Evolutionary conservation across 306 rosid species (phyloP), one percentile per base, ranked within the genome.

Genomic region (Cercis canadensis): DNA sequence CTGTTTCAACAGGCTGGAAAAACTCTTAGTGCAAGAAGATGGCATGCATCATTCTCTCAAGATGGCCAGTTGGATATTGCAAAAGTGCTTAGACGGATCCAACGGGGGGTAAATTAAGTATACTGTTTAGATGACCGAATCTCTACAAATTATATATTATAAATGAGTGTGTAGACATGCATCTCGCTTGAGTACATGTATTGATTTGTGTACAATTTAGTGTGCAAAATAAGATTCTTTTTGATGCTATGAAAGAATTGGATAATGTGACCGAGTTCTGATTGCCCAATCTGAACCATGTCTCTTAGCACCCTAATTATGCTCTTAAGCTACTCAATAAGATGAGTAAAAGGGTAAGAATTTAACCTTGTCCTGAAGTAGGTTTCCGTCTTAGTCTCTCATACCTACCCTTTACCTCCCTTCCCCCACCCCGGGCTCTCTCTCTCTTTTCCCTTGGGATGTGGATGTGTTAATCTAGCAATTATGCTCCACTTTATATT

Each of bases 61-160:
- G 97, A 88, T n/a, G 98, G 98, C 69, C 96, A 70, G 72, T 77
- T 93, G 82, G 93, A 90, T 71, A 93, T 93, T 49, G 98, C 89
- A 6, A 79, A 78, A 75, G 92, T 93, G 63, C 92, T 93, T 57
- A 76, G 97, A 82, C 80, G 96, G 77, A 89, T 93, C 70, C 98
- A 93, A 65, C 83, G 87, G 13, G 97, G 97, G 97, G 98, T 93
- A 93, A 79, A 44, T 46, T 50, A 13, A 43, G 57, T 39, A 50
- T 56, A 12, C 67, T 44, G 37, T 36, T 74, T 64, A 46, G 65
- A 50, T 61, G 59, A 41, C 53, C 40, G 65, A 67, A 59, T 67
- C 65, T 66, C 37, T 41, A 24, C 12, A 24, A 11, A 57, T 10
- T 17, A 16, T 66, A 16, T 49, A 11, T 12, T 17, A 50, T 50